phyloP scores from a whole-genome alignment of 2,329 filamentous ascomycete species.

The Didymella sp. region DNA sequence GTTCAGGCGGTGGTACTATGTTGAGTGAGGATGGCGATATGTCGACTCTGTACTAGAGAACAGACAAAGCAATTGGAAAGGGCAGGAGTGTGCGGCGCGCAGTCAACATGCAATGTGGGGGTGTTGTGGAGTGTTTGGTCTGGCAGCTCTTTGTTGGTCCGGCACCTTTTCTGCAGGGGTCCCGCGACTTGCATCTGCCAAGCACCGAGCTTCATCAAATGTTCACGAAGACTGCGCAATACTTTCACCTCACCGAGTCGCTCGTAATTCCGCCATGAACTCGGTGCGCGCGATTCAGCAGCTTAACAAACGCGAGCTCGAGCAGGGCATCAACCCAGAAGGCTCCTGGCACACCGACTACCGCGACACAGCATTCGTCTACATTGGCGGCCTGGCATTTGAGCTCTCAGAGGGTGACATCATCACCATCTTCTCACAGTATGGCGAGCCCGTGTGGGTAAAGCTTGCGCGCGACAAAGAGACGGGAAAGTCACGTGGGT shows the following conservation, averaged over 20 bases:
- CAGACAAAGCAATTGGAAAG: neutral
- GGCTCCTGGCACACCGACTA: conserved; percentile 98
- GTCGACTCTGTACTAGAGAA: no score
- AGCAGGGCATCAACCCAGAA: conserved; percentile 82
- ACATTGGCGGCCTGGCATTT: conserved; percentile 92
- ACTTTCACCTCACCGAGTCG: neutral
- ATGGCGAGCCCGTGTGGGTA: conserved; percentile 90
- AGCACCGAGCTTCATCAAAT: conserved; percentile 39
- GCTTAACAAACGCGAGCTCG: conserved; percentile 93
- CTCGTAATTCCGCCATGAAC: conserved; percentile 71
- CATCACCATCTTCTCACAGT: conserved; percentile 96
- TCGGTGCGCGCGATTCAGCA: conserved; percentile 89
- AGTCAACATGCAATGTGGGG: conserved; percentile 20
- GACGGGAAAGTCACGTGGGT: conserved; percentile 92
- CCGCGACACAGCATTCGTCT: conserved; percentile 94
- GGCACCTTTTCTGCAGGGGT: conserved; percentile 44
- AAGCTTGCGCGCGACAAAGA: conserved; percentile 95
- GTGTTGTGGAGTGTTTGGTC: conserved; percentile 32
- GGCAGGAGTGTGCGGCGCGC: conserved; percentile 20
- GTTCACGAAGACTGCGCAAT: neutral
- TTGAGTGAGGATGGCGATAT: neutral
- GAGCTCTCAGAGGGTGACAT: conserved; percentile 95
- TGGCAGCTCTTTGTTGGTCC: conserved; percentile 23
- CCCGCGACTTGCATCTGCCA: conserved; percentile 32
- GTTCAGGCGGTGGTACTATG: conserved; percentile 6